Conservation (phyloP, 2,329 filamentous ascomycete genomes). For the Epicoccum nigrum region DNA sequence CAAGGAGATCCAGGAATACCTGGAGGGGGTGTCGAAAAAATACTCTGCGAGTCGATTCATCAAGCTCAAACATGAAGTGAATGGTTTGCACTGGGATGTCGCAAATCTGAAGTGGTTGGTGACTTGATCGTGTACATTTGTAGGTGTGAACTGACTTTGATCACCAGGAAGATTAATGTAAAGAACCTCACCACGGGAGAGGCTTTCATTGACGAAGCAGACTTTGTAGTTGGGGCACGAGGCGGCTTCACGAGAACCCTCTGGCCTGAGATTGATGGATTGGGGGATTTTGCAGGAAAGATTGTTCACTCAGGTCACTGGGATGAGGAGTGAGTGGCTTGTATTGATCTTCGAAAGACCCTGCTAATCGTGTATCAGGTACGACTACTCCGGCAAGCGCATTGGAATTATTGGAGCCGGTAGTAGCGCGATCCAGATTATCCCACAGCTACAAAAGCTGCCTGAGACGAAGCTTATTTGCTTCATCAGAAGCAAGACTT, state of each 20-base stretch:
- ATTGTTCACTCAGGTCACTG: constrained; percentile 46
- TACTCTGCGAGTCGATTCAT: constrained; percentile 48
- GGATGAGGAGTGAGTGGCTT: constrained; percentile 37
- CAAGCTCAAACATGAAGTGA: constrained; percentile 45
- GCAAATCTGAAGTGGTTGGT: neutral
- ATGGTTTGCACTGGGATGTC: constrained; percentile 42
- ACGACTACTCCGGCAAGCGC: constrained; percentile 42
- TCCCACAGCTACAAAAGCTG: constrained; percentile 47
- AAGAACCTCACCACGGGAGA: constrained; percentile 40
- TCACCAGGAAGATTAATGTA: constrained; percentile 42
- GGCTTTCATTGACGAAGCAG: constrained; percentile 30
- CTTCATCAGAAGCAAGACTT: constrained; percentile 46
- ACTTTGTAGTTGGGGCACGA: constrained; percentile 43
- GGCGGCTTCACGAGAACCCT: constrained; percentile 40
- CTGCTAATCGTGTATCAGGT: constrained; percentile 20
- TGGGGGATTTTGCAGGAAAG: constrained; percentile 41
- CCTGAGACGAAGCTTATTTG: constrained; percentile 37
- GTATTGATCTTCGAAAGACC: constrained; percentile 4
- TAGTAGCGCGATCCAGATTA: constrained; percentile 50
- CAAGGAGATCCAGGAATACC: constrained; percentile 47
- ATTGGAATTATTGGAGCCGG: constrained; percentile 46
- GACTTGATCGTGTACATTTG: too few species aligned
- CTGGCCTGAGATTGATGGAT: constrained; percentile 44
- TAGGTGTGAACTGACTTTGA: too few species aligned
- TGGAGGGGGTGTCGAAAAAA: constrained; percentile 43